Evolutionary conservation across 2,329 filamentous ascomycete genomes (phyloP), one percentile per base, ranked within the genome.

Genomic region (Colletotrichum scovillei): DNA sequence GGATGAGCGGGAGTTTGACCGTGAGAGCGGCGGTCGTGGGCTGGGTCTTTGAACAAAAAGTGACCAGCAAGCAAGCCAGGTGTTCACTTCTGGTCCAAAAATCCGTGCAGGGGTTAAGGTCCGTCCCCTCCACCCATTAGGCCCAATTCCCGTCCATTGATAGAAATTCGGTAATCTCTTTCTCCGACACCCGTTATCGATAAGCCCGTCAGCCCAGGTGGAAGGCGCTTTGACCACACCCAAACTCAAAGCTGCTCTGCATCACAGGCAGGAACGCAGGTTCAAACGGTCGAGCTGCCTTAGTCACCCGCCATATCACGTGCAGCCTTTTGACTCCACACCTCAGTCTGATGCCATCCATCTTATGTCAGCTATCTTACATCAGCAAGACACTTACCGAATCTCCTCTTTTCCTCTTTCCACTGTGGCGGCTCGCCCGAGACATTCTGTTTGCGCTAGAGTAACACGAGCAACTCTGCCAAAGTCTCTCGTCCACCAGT

Each of bases 71-170:
- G 72, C 69, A 66, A 75, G 74, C 74, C 74, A 75, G 74, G 74
- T 75, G 74, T 75, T 75, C 74, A 69, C 74, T 75, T 75, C 73
- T 67, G 55, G 38, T 62, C 49, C 60, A 65, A 68, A 74, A 73
- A 57, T 24, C 69, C 63, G 49, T 72, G 67, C 70, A 73, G 70
- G 70, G 70, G 60, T 65, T 12, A 42, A 60, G 67, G 55, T 65
- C 59, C 53, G 58, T 59, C 28, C 55, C 30, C 46, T 38, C 32
- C 62, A 22, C 30, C 9, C 26, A 56, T 30, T 55, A 49, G 22
- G 32, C 14, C 49, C 30, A 32, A 14, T 32, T 12, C 32, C 32
- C 32, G 32, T 35, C 22, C n/a, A 38, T 53, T 26, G 32, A 59
- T 24, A 46, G 14, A 16, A 49, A 28, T 59, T 67, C 73, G 70